A percentile compares a stretch with the other conserved stretches of the same genome.
phyloP scores from a whole-genome alignment of 495 filamentous ascomycete genomes.

The Aspergillus sparsus region DNA sequence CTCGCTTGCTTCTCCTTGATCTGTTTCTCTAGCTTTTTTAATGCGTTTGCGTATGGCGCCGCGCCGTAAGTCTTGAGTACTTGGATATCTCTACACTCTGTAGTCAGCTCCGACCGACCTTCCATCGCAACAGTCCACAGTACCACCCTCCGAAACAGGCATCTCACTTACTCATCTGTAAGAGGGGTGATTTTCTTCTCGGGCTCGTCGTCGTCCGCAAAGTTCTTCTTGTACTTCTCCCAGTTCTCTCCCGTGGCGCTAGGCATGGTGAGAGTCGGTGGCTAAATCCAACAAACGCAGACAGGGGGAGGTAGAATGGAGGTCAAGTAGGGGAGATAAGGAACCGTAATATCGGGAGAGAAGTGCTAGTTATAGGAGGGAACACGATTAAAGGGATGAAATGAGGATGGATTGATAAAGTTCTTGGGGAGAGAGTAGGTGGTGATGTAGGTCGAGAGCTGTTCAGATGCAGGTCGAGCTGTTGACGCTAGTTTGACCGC shows the following conservation, averaged over 20 bases:
- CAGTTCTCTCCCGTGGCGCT: conserved; percentile 90
- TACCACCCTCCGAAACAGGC: conserved; percentile 1
- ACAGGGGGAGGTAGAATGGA: conserved; percentile 11
- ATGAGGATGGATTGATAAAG: conserved; percentile 21
- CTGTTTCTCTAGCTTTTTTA: conserved; percentile 96
- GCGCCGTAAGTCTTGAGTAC: conserved; percentile 99
- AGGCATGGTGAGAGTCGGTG: conserved; percentile 63
- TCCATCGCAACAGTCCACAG: not conserved
- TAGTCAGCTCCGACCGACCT: conserved; percentile 25
- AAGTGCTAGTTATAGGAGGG: not conserved
- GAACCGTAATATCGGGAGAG: not conserved
- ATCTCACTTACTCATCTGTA: conserved; percentile 73
- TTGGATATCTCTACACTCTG: conserved; percentile 79
- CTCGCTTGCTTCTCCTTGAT: conserved; percentile 97
- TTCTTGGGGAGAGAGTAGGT: conserved; percentile 20
- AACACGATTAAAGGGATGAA: conserved; percentile 3
- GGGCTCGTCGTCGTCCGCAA: conserved; percentile 91
- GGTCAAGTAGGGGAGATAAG: conserved; percentile 2
- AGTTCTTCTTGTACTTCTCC: conserved; percentile 98
- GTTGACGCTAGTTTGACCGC: conserved; percentile 43
- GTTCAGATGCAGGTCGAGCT: conserved; percentile 26
- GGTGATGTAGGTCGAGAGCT: conserved; percentile 38
- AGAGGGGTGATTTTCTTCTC: conserved; percentile 99
- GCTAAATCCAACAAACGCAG: conserved; percentile 22
- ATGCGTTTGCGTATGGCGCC: conserved; percentile 84